Evolutionary conservation across 805 yeast species (phyloP).

Genomic region (Blastobotrys robertii): DNA sequence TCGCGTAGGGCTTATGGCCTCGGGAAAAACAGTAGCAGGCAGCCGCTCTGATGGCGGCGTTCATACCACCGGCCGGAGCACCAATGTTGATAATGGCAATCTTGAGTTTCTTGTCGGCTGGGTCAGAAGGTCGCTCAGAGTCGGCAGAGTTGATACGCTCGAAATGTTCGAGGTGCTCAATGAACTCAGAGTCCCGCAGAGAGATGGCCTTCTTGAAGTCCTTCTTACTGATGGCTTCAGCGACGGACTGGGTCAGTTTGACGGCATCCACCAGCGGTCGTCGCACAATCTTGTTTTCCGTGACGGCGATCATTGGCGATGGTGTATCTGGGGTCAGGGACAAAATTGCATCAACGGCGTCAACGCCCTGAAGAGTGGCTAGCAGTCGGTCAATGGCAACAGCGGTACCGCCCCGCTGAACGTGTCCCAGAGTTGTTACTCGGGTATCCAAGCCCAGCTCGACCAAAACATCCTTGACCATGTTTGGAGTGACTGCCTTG

Average conservation of each 20-base stretch:
- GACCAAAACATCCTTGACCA: slow-evolving; percentile 74
- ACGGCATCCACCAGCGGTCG: slow-evolving; percentile 88
- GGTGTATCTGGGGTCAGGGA: slow-evolving; percentile 84
- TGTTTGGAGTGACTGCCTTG: slow-evolving; percentile 68
- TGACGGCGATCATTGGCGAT: slow-evolving; percentile 86
- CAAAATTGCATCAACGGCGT: slow-evolving; percentile 88
- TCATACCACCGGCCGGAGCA: slow-evolving; percentile 96
- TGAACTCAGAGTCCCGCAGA: slow-evolving; percentile 79
- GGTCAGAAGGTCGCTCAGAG: slow-evolving; percentile 50
- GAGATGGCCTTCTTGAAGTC: slow-evolving; percentile 83
- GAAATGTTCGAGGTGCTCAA: slow-evolving; percentile 69
- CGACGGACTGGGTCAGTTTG: slow-evolving; percentile 76
- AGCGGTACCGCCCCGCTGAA: slow-evolving; percentile 98
- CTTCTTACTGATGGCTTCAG: slow-evolving; percentile 67
- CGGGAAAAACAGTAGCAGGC: slow-evolving; percentile 78
- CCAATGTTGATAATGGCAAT: slow-evolving; percentile 88
- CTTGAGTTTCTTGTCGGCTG: slow-evolving; percentile 51
- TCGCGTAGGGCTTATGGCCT: slow-evolving; percentile 87
- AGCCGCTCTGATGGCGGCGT: slow-evolving; percentile 85
- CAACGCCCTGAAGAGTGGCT: slow-evolving; percentile 96
- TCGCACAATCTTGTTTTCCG: slow-evolving; percentile 79
- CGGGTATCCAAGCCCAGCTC: slow-evolving; percentile 88
- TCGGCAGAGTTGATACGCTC: slow-evolving; percentile 58
- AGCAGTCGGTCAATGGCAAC: slow-evolving; percentile 87
- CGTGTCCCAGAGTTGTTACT: slow-evolving; percentile 92